Evolutionary conservation across 2,329 filamentous ascomycete species (phyloP), one percentile per base, ranked within the genome.

Genomic region (Phyllosticta citribraziliensis): DNA sequence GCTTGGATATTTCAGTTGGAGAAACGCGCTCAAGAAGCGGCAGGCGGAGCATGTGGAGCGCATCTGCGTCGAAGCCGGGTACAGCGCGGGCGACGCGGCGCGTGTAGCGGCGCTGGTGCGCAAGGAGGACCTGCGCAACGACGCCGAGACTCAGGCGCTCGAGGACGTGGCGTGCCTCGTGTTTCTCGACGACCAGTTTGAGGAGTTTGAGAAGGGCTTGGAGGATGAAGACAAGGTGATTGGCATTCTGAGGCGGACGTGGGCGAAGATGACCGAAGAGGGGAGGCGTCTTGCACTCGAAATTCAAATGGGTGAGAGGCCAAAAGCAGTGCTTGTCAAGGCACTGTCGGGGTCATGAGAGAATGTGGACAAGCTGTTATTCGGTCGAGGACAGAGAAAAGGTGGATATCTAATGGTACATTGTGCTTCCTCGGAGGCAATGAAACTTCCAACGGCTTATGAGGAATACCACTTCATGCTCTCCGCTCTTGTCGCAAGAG

Each of bases 111-210:
- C 81, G n/a, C 75, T 94, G 72, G 87, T 96, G 58, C 80, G 88
- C 64, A 95, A 96, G 75, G 88, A 94, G 71, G 84, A 85, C 60
- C 75, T 95, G 66, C 81, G 80, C 69, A 75, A 77, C 59, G 82
- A 85, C 62, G 78, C 80, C 63, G 87, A 91, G 72, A 85, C 87
- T 60, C 88, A 93, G 77, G 80, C 84, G 6, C 78, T 96, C 64
- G 91, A 95, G 76, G 91, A 95, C 75, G 88, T 91, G 54, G 91
- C 91, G 2, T 95, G 90, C 70, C 75, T 96, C 60, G 90, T 95
- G 27, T 96, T 96, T 71, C 75, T 96, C 65, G 90, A 94, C 70
- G 89, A 93, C 70, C 88, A 94, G 70, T 88, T 95, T 65, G 90
- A 92, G 68, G 83, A 82, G 57, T 96, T 94, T 74, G 87, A 90